Percentiles rank a stretch among this genome's conserved stretches.
These are phyloP conservation scores for Cyclotella choctawhatcheeana DNA, from an alignment of 108 stramenopile species.

Conservation along the genomic window DNA sequence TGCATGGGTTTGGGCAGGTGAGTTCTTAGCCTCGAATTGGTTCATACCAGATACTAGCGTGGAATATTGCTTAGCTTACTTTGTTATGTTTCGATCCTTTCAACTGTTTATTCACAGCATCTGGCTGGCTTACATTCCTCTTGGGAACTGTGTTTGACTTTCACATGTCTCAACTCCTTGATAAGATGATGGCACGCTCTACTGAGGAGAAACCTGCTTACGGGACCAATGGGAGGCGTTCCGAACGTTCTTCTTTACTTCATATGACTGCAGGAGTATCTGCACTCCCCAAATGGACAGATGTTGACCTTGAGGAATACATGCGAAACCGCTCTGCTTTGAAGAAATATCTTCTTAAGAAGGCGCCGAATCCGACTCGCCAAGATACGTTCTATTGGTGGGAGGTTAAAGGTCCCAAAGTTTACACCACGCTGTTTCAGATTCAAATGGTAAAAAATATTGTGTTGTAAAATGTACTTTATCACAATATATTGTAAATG, in stretches of 20 bases:
- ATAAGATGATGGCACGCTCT: background rate
- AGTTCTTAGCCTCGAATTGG: background rate
- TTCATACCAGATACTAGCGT: background rate
- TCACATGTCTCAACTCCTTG: background rate
- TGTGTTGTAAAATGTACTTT: no score
- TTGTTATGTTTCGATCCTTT: no score
- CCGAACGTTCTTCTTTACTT: no score
- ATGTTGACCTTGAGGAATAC: background rate
- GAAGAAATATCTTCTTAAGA: background rate
- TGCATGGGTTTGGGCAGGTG: background rate
- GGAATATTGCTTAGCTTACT: no score
- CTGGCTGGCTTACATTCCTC: background rate
- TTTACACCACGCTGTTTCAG: background rate
- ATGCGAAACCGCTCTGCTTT: background rate
- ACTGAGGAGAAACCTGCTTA: background rate
- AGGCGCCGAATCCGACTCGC: background rate
- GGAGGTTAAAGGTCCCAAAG: background rate
- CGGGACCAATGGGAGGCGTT: no score
- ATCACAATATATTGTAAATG: no score
- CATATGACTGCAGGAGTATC: background rate
- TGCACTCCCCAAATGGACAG: background rate
- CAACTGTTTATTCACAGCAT: no score
- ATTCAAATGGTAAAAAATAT: background rate
- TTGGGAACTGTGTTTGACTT: background rate
- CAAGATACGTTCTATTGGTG: background rate